Evolutionary conservation across 2,329 filamentous ascomycete genomes (phyloP), one percentile per base, ranked within the genome.

Genomic region (Gliomastix tumulicola): DNA sequence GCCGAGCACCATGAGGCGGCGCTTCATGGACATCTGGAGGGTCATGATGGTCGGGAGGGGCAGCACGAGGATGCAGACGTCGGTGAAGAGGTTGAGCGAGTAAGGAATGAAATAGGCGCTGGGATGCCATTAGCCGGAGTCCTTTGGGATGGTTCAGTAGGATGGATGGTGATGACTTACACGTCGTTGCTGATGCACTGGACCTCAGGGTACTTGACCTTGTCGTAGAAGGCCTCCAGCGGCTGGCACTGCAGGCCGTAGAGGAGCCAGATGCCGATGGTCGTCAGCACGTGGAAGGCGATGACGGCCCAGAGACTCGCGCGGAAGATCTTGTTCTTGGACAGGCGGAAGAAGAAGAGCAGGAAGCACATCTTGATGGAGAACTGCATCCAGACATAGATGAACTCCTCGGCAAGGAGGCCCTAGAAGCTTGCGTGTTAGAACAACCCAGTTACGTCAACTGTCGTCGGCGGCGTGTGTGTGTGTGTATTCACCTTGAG

Each of bases 291-390:
- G 18, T 36, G 23, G 17, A 36, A 21, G 18, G 16, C 25, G n/a
- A 36, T 20, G 16, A 36, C 23, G 11, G 23, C 15, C 17, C 23
- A 28, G 11, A 36, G 27, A 8, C 13, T 15, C 11, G 12, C n/a
- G 16, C 15, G 10, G 16, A 30, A 30, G 21, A 12, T 7, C 5
- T 17, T 18, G 15, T 15, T 6, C 4, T 21, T 28, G 34, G 16
- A 36, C 15, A 36, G 22, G 25, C 34, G 34, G 25, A 30, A 36
- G 18, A 36, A 36, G 34, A 36, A 28, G 34, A 36, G 23, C 23
- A 36, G 19, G 17, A 36, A 36, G 34, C 34, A 36, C 34, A 36
- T 9, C 34, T 36, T 36, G 34, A 36, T 16, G 23, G 11, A 20
- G 34, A 36, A 36, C 27, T 36, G 34, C 25, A 36, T 18, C 23